These are phyloP conservation scores for Dendrocalamus sinicus DNA, from an alignment of 176 grass and related monocot genomes.

Conservation along the genomic window DNA sequence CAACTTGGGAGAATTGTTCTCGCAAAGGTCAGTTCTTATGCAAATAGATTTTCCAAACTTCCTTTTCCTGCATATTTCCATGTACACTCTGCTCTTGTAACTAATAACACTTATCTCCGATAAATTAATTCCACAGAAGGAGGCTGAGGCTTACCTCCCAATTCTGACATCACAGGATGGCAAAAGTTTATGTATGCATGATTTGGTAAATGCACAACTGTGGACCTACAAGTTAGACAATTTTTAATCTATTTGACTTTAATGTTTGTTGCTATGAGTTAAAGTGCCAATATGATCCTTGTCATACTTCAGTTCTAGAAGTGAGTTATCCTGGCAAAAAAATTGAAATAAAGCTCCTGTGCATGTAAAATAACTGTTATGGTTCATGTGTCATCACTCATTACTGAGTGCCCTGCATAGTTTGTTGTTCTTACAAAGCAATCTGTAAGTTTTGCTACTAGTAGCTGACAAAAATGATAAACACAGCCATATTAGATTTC, in stretches of 20 bases:
- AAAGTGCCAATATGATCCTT: background rate
- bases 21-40: constrained; percentile 72
- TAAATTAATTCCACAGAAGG: constrained; percentile 64
- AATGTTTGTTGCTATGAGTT: background rate
- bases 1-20: constrained; percentile 89
- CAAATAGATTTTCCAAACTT: constrained; percentile 19
- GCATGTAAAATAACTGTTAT: too few relatives aligned
- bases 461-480: background rate
- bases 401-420: too few relatives aligned
- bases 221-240: constrained; percentile 81
- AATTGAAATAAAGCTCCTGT: too few relatives aligned
- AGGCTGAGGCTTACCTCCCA: constrained; percentile 79
- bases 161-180: constrained; percentile 71
- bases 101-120: constrained; percentile 8
- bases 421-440: background rate
- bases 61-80: constrained; percentile 1
- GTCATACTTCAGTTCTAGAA: background rate
- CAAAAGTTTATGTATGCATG: constrained; percentile 72
- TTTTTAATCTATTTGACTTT: background rate
- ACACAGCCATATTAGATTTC: background rate
- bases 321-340: too few relatives aligned
- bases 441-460: background rate
- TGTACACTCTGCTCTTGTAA: constrained; percentile 16
- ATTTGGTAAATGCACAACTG: constrained; percentile 65
- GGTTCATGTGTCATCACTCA: too few relatives aligned